Evolutionary conservation across 352 stramenopile species (phyloP).

Genomic region (Phytophthora meadii): DNA sequence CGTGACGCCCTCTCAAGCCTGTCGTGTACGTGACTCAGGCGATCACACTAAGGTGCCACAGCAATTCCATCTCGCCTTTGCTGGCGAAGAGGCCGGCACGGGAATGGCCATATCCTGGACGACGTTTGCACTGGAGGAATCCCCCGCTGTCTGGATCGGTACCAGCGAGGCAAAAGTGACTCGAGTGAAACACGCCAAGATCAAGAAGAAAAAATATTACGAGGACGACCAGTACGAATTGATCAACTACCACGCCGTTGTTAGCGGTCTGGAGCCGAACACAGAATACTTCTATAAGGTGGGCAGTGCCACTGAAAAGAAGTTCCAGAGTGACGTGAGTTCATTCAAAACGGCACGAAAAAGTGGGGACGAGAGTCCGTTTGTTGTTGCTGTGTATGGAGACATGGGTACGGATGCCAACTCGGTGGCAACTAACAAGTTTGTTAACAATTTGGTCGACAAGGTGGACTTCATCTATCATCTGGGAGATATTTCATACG

Average conservation of each 20-base stretch:
- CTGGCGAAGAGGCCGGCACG: not conserved
- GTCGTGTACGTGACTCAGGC: not conserved
- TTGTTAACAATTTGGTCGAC: too few relatives aligned
- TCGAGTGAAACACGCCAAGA: slow-evolving; percentile 9
- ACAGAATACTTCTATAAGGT: slow-evolving; percentile 50
- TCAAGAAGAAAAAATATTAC: slow-evolving; percentile 47
- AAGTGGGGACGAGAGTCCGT: too few relatives aligned
- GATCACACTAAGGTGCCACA: not conserved
- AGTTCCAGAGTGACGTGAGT: too few relatives aligned
- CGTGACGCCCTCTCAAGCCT: not conserved
- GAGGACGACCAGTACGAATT: slow-evolving; percentile 50
- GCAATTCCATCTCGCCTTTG: not conserved
- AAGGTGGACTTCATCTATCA: not conserved
- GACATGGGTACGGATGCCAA: too few relatives aligned
- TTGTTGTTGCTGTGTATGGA: too few relatives aligned
- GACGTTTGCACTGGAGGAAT: not conserved
- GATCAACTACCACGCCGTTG: slow-evolving; percentile 54
- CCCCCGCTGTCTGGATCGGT: slow-evolving; percentile 44
- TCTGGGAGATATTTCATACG: not conserved
- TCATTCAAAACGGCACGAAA: too few relatives aligned
- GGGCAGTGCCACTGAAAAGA: slow-evolving; percentile 2
- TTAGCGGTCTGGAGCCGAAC: slow-evolving; percentile 40
- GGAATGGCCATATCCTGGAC: slow-evolving; percentile 1
- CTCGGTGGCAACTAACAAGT: too few relatives aligned
- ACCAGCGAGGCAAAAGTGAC: slow-evolving; percentile 1